phyloP scores from a whole-genome alignment of 345 rosid genomes.

The Eucalyptus cladocalyx region DNA sequence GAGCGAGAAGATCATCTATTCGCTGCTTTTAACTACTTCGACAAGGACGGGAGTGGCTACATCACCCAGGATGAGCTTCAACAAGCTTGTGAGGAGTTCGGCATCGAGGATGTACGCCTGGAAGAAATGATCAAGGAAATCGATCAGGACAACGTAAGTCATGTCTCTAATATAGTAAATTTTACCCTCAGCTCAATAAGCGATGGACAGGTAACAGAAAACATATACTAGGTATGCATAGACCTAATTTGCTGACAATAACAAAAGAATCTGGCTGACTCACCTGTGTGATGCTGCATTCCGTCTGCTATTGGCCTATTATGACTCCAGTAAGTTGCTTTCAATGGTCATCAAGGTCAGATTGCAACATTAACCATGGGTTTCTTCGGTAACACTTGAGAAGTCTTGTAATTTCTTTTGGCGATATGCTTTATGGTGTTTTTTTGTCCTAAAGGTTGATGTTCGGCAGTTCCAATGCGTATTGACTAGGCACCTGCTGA shows the following conservation, averaged over 20 bases:
- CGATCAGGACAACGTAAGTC: conserved; percentile 28
- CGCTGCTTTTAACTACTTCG: conserved; percentile 33
- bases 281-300: neutral
- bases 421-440: neutral
- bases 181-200: neutral
- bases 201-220: neutral
- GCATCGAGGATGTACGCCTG: conserved; percentile 17
- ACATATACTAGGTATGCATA: neutral
- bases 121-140: conserved; percentile 27
- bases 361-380: neutral
- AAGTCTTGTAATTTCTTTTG: neutral
- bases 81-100: conserved; percentile 27
- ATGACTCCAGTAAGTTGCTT: neutral
- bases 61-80: conserved; percentile 36
- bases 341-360: neutral
- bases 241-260: neutral
- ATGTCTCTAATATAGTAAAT: neutral
- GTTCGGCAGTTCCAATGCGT: neutral
- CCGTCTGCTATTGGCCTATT: neutral
- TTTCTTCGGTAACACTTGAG: neutral
- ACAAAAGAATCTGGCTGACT: neutral
- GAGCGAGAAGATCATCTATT: conserved; percentile 27
- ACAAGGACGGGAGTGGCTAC: conserved; percentile 35
- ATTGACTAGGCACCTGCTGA: neutral
- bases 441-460: neutral